Base-by-base conservation (phyloP, 2,329 filamentous ascomycete genomes). In the Metarhizium robertsii region DNA sequence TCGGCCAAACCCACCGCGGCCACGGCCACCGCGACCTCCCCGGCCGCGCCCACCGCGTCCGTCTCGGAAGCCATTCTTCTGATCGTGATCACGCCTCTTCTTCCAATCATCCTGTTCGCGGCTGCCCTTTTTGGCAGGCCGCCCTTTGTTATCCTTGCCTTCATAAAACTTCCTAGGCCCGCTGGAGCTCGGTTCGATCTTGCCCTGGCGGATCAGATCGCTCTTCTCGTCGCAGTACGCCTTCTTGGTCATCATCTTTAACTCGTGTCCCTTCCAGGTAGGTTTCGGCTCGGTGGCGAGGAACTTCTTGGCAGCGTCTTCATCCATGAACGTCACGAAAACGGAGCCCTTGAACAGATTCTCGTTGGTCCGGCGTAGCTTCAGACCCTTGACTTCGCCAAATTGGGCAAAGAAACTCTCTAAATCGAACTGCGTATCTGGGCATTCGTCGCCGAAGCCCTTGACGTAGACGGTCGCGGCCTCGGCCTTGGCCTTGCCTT, bases 331-430 rank as follows among this genome's bases (percentile, higher is more conserved):
- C 72, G 96, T 92, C 61, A 96, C 90, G 68, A 96, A 97, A 57
- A 96, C 90, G 62, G 90, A 96, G 63, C 92, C 91, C 80, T 99
- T 99, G 85, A 97, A 99, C 53, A 80, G 74, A 65, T 84, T 85
- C 58, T 85, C 76, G 47, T 80, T 78, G 51, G 77, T 78, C 61
- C 94, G 90, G 62, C 95, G 90, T 60, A 99, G 87, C 67, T 92
- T 92, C 59, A 99, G 86, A 50, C 86, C 83, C 66, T 88, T 90
- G 64, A 90, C 82, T 36, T 87, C 79, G 50, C 92, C 92, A 69
- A 85, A 92, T 57, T 86, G 81, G 55, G 85, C 79, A 70, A 97
- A 96, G 77, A 95, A 96, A 58, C 85, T 85, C 76, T 99, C 94
- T 56, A 99, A 86, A 60, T 96, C 90, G 69, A 96, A 90, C 72